Base-by-base conservation (phyloP, 2,329 filamentous ascomycete genomes). In the Aspergillus sp. region DNA sequence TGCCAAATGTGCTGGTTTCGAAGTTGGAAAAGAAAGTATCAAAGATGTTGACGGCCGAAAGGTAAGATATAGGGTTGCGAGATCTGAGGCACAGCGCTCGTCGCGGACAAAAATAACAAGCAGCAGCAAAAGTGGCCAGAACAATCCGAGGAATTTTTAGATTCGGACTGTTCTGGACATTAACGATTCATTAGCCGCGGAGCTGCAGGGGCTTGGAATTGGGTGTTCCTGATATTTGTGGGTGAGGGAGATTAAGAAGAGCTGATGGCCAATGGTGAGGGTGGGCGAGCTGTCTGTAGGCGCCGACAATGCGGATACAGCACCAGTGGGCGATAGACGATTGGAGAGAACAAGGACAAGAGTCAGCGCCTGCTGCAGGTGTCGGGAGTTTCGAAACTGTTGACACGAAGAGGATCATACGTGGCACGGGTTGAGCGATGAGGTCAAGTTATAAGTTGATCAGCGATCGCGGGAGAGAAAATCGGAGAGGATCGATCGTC, bases 121-220 rank as follows among this genome's bases (percentile, higher is more conserved):
- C 55, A 52, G 42, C 48, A 52, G 52, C 60, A 55, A 59, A 52
- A 51, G 56, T 57, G 55, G 41, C 48, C 54, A 60, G 56, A 57
- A 49, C 44, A 38, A 51, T 49, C 47, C 53, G 58, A 64, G 58
- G 49, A 34, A 57, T 54, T 11, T 30, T 30, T 30, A 45, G 51
- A 44, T 59, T 36, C 44, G 20, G 52, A 59, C 48, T 30, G 42
- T 42, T 56, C 52, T 62, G 57, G 53, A 44, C 39, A 59, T 60
- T 54, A 58, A 48, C 47, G 65, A 59, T 59, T 62, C 60, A 66
- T 58, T 63, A 66, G 62, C 50, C 64, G 64, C 66, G 58, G 52
- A 17, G 62, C 34, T 42, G 55, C 50, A 50, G 56, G 50, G 41
- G 47, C 51, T 57, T 62, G 54, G 61, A 61, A 64, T 62, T 65